phyloP scores from a whole-genome alignment of 225 moss, liverwort and hornwort species.

The Climacium dendroides region DNA sequence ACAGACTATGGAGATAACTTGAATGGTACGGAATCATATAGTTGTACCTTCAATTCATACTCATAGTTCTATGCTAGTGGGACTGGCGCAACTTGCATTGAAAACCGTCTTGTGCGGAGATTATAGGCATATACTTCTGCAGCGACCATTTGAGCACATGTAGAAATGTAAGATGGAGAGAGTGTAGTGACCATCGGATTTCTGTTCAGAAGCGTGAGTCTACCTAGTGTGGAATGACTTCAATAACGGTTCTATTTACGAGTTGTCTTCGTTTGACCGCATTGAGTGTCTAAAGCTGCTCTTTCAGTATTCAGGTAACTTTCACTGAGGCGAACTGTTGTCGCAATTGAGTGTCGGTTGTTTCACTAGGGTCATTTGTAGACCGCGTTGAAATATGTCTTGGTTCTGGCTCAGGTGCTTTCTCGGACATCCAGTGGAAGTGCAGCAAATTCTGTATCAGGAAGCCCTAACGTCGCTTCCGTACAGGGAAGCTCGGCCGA shows the following conservation, averaged over 20 bases:
- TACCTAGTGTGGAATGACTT: not conserved
- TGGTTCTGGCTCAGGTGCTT: constrained; percentile 37
- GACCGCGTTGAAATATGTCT: constrained; percentile 7
- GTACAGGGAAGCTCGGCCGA: constrained; percentile 57
- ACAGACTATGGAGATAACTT: not conserved
- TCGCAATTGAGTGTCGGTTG: not conserved
- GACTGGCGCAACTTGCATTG: not conserved
- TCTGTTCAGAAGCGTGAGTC: not conserved
- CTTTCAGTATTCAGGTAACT: not conserved
- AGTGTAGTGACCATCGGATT: not conserved
- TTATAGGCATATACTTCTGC: not conserved
- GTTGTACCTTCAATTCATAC: not conserved
- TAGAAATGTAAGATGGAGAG: not conserved
- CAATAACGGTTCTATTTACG: not conserved
- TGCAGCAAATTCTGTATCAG: constrained; percentile 46
- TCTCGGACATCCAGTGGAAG: constrained; percentile 90
- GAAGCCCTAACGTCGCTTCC: constrained; percentile 51
- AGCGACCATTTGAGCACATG: not conserved
- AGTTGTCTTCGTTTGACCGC: not conserved
- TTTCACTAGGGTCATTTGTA: not conserved
- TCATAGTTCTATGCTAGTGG: not conserved
- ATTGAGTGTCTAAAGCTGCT: not conserved
- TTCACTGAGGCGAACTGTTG: not conserved
- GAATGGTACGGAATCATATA: not conserved
- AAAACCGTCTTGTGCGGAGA: not conserved